phyloP scores from a whole-genome alignment of 257 asterid species.

The Ophiorrhiza pumila region DNA sequence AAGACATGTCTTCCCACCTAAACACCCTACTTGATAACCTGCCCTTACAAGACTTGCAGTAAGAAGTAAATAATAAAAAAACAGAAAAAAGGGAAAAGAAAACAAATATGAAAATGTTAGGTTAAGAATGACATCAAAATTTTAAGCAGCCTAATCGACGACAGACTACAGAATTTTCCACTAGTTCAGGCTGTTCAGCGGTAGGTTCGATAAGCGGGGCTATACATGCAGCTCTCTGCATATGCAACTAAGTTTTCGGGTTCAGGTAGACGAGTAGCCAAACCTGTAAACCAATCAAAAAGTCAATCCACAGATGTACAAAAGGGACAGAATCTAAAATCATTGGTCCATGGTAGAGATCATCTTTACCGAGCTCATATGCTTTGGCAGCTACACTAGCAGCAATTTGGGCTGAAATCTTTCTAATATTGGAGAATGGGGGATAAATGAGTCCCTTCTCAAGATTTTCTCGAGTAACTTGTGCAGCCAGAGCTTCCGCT shows the following conservation, averaged over 20 bases:
- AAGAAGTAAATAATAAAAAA: background rate
- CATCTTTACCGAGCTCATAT: slow-evolving; percentile 71
- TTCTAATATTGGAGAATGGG: slow-evolving; percentile 70
- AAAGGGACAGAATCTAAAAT: background rate
- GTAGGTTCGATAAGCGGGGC: slow-evolving; percentile 77
- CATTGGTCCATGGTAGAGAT: background rate
- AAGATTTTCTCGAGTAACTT: slow-evolving; percentile 71
- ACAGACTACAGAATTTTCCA: background rate
- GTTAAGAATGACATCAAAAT: slow-evolving; percentile 7
- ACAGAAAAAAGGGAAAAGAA: background rate
- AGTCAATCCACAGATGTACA: background rate
- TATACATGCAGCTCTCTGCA: slow-evolving; percentile 91
- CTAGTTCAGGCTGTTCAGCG: slow-evolving; percentile 56
- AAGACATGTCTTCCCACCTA: slow-evolving; percentile 6
- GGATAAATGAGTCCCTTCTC: slow-evolving; percentile 84
- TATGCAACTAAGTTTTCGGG: slow-evolving; percentile 61
- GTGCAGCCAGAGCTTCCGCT: slow-evolving; percentile 89
- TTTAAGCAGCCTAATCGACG: slow-evolving; percentile 2
- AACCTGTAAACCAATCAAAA: slow-evolving; percentile 40
- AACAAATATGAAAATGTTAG: background rate
- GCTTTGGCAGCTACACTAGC: slow-evolving; percentile 89
- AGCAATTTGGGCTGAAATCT: slow-evolving; percentile 88
- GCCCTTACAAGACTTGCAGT: slow-evolving; percentile 14
- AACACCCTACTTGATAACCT: slow-evolving; percentile 12
- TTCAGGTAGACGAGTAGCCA: slow-evolving; percentile 83